A percentile compares a stretch with the other conserved stretches of the same genome.
Evolutionary conservation across 768 basidiomycete genomes (phyloP).

Genomic region (Trametes elegans): DNA sequence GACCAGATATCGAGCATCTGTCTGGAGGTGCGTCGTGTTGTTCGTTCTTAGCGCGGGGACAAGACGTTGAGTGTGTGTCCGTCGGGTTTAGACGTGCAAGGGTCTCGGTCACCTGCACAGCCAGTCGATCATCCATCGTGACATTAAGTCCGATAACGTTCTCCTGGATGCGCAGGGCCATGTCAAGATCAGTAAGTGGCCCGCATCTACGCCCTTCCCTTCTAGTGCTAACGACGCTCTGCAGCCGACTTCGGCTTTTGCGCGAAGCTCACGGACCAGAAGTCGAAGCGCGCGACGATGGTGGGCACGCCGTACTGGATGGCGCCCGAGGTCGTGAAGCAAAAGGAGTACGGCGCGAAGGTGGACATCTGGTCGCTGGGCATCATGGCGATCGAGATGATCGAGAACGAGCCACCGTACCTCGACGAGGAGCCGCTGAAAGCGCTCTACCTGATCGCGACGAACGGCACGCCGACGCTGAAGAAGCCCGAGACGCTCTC

Average conservation of each 20-base stretch:
- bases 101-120: conserved; percentile 91
- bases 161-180: conserved; percentile 88
- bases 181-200: conserved; percentile 91
- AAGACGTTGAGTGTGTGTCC: not conserved
- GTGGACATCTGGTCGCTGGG: conserved; percentile 97
- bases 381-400: conserved; percentile 99
- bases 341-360: conserved; percentile 95
- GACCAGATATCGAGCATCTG: conserved; percentile 93
- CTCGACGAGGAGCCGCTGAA: conserved; percentile 94
- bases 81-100: conserved; percentile 75
- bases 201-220: not conserved
- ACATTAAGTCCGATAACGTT: conserved; percentile 97
- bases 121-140: conserved; percentile 93
- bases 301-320: conserved; percentile 99
- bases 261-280: conserved; percentile 93
- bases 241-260: conserved; percentile 96
- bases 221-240: not conserved
- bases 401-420: conserved; percentile 96
- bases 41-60: not conserved
- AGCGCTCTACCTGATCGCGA: conserved; percentile 93
- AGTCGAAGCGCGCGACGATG: conserved; percentile 98
- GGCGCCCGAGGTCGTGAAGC: conserved; percentile 98
- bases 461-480: conserved; percentile 96
- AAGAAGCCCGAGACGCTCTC: conserved; percentile 94
- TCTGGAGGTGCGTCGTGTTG: conserved; percentile 64